Evolutionary conservation across 768 basidiomycete species (phyloP), one percentile per base, ranked within the genome.

Genomic region (Clavaria fumosa): DNA sequence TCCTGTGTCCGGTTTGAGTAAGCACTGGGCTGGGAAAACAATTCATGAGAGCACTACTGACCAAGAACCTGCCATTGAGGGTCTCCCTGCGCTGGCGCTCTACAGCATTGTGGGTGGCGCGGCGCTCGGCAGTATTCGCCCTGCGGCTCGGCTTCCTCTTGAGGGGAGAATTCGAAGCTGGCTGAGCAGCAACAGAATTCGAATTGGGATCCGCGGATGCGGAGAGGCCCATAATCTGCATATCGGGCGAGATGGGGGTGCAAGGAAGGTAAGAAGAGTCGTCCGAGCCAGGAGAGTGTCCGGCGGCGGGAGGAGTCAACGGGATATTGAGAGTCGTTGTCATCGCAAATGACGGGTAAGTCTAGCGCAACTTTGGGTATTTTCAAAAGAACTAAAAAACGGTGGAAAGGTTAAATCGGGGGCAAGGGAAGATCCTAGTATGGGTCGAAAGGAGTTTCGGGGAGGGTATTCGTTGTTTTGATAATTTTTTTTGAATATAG

Each of bases 101-200:
- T 41, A 96, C 88, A 22, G 95, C 93, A 55, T 97, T 99, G 62
- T 99, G 93, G 15, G 85, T 90, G 3, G 89, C 88, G 23, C 93
- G 67, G 58, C 91, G 84, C 56, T 96, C 93, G 36, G 90, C 91
- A 37, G 91, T 96, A 61, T 96, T 96, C 37, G 89, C 90, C 22
- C 90, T 75, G 45, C 88, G 70, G 50, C 72, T 74, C 39, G 85
- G 75, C 57, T 93, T 93, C 56, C 82, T 74, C 54, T 82, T 85
- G 41, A 61, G 52, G 43, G 70, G 68, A n/a, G n/a, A n/a, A n/a
- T n/a, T n/a, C n/a, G n/a, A n/a, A n/a, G n/a, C n/a, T n/a, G n/a
- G n/a, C n/a, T 58, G 45, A 19, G 35, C 22, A 36, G 42, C 45
- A 35, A 31, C 42, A 32, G 34, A 42, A 47, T 31, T 35, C 31